These are phyloP conservation scores for Apophysomyces sp. DNA, from an alignment of 371 early-diverging fungal genomes.

Conservation along the genomic window DNA sequence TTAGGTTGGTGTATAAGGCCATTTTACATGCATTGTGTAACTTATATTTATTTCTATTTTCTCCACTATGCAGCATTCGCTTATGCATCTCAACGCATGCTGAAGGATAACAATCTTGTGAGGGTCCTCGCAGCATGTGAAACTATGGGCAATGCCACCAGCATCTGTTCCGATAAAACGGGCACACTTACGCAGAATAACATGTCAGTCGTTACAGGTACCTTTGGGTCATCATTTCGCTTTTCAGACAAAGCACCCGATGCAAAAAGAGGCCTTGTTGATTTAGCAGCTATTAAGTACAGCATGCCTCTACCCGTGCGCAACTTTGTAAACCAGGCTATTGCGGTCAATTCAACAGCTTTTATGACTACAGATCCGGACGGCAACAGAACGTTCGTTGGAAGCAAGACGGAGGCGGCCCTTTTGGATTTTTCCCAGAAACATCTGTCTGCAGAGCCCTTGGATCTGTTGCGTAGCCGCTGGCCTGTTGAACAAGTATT, in stretches of 20 bases:
- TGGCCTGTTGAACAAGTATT: slow-evolving; percentile 56
- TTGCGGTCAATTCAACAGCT: slow-evolving; percentile 78
- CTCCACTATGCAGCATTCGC: slow-evolving; percentile 71
- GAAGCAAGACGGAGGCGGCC: slow-evolving; percentile 88
- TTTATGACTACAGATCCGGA: slow-evolving; percentile 60
- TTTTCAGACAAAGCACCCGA: slow-evolving; percentile 41
- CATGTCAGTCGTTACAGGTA: slow-evolving; percentile 84
- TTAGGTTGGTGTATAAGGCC: slow-evolving; percentile 32
- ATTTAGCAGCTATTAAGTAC: slow-evolving; percentile 28
- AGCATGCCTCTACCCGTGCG: slow-evolving; percentile 42
- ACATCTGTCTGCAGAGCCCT: slow-evolving; percentile 43
- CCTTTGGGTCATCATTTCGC: slow-evolving; percentile 49
- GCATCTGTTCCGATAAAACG: slow-evolving; percentile 90
- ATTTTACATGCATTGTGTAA: neutral
- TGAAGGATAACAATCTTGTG: slow-evolving; percentile 90
- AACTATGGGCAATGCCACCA: slow-evolving; percentile 93
- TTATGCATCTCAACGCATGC: slow-evolving; percentile 82
- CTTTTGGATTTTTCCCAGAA: slow-evolving; percentile 64
- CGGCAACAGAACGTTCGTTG: slow-evolving; percentile 56
- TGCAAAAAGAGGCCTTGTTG: slow-evolving; percentile 33
- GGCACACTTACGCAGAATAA: slow-evolving; percentile 89
- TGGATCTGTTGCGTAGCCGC: slow-evolving; percentile 47
- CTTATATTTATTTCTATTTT: neutral
- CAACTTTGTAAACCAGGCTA: slow-evolving; percentile 59
- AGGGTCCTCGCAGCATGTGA: slow-evolving; percentile 89